phyloP scores from a whole-genome alignment of 139 green algal species.

The Tetradesmus lagerheimii region DNA sequence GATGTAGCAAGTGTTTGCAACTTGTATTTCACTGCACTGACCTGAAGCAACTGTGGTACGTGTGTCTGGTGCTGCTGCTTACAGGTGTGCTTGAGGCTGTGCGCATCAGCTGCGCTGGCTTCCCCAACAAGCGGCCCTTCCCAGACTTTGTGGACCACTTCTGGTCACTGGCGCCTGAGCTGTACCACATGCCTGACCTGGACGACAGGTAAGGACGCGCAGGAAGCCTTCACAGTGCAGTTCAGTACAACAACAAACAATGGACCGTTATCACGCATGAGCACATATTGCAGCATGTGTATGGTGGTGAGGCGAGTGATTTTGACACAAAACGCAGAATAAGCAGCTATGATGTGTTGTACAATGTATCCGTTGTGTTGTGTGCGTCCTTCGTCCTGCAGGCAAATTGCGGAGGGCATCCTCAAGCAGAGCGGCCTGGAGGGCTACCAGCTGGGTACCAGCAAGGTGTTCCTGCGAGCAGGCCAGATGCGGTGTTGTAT shows the following conservation, averaged over 20 bases:
- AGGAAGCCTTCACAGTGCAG: too few species aligned
- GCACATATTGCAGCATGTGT: too few species aligned
- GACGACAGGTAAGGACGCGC: conserved; percentile 35
- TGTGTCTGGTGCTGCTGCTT: neutral
- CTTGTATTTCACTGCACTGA: too few species aligned
- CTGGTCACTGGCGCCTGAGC: conserved; percentile 50
- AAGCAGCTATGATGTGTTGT: too few species aligned
- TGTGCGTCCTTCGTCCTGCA: neutral
- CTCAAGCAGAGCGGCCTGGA: conserved; percentile 34
- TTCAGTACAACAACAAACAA: too few species aligned
- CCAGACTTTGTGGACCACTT: conserved; percentile 51
- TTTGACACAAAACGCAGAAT: too few species aligned
- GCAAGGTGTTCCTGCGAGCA: conserved; percentile 47
- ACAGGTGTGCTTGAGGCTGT: conserved; percentile 97
- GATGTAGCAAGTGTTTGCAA: neutral
- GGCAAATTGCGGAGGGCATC: conserved; percentile 41
- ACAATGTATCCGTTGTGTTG: neutral
- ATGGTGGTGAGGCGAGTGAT: too few species aligned
- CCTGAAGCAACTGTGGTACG: too few species aligned
- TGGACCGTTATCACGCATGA: too few species aligned
- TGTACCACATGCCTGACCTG: conserved; percentile 42
- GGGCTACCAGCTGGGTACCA: conserved; percentile 42
- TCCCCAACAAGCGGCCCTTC: conserved; percentile 49
- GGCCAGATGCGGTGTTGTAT: too few species aligned
- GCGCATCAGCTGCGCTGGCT: conserved; percentile 93